These are phyloP conservation scores for Ustilago sp. DNA, from an alignment of 1,284 basidiomycete genomes.

Conservation along the genomic window DNA sequence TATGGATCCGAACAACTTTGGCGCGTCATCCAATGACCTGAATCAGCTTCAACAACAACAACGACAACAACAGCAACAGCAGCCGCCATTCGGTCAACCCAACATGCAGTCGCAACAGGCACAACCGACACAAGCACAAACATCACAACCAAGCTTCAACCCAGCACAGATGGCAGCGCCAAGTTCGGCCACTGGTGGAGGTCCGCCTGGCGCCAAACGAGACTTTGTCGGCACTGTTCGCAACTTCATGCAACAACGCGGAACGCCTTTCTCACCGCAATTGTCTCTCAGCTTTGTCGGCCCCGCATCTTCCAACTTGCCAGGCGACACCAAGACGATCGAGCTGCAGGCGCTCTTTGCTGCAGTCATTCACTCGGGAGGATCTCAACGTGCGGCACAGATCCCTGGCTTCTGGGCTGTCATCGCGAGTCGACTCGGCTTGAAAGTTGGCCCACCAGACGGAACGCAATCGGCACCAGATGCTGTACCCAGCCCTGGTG, in stretches of 20 bases:
- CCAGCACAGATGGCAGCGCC: constrained; percentile 31
- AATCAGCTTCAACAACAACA: constrained; percentile 17
- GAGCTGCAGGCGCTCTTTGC: constrained; percentile 61
- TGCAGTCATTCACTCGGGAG: constrained; percentile 56
- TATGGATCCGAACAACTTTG: constrained; percentile 29
- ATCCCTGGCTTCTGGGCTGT: constrained; percentile 64
- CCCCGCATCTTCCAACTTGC: constrained; percentile 48
- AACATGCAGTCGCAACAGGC: constrained; percentile 39
- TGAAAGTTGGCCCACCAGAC: constrained; percentile 54
- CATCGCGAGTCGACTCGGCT: constrained; percentile 57
- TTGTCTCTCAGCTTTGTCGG: constrained; percentile 54
- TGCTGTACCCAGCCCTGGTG: constrained; percentile 51
- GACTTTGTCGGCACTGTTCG: constrained; percentile 62
- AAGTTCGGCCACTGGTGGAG: constrained; percentile 12
- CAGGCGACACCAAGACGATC: constrained; percentile 59
- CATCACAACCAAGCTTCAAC: constrained; percentile 34
- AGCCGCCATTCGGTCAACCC: constrained; percentile 19
- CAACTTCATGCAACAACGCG: constrained; percentile 59
- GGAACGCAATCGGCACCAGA: constrained; percentile 44
- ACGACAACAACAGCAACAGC: constrained; percentile 24
- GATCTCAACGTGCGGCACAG: constrained; percentile 52
- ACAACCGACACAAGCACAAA: constrained; percentile 25
- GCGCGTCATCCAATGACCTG: constrained; percentile 18
- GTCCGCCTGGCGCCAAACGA: constrained; percentile 31
- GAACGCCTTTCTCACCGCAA: constrained; percentile 54